Evolutionary conservation across 2,329 filamentous ascomycete species (phyloP).

Genomic region (Zelopaecilomyces penicillatus): DNA sequence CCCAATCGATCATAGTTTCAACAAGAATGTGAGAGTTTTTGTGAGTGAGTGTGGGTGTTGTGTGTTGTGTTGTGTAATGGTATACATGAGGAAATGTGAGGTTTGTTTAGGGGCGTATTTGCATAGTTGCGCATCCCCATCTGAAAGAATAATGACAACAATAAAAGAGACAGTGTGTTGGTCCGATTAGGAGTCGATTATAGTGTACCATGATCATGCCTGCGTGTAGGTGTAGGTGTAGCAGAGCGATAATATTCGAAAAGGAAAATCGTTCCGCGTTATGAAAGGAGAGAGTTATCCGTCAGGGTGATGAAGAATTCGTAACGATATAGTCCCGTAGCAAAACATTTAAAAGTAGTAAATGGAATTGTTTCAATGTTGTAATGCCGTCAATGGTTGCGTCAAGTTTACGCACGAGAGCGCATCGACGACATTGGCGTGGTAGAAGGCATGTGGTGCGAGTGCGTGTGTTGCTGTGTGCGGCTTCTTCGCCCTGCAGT

Average conservation of each 20-base stretch:
- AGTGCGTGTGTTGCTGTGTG: conserved; percentile 26
- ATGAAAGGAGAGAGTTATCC: conserved; percentile 5
- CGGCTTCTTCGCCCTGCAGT: conserved; percentile 36
- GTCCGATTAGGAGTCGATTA: too few species aligned
- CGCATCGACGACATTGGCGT: conserved; percentile 28
- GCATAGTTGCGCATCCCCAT: too few species aligned
- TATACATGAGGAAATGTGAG: too few species aligned
- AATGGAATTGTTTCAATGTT: neutral
- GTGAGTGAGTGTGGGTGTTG: too few species aligned
- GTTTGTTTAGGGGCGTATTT: too few species aligned
- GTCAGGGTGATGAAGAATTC: neutral
- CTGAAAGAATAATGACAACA: too few species aligned
- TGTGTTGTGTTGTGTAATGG: too few species aligned
- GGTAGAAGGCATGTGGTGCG: conserved; percentile 16
- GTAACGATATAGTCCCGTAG: neutral
- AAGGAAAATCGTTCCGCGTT: conserved; percentile 8
- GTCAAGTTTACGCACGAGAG: conserved; percentile 24
- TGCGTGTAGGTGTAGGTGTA: too few species aligned
- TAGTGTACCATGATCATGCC: too few species aligned
- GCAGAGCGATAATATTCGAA: neutral
- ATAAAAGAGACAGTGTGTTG: too few species aligned
- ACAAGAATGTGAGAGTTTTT: too few species aligned
- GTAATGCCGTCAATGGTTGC: conserved; percentile 4
- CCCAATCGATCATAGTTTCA: too few species aligned
- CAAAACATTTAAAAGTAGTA: neutral